Base-by-base conservation (phyloP, 148 eudicot species). In the Chenopodium berlandieri region DNA sequence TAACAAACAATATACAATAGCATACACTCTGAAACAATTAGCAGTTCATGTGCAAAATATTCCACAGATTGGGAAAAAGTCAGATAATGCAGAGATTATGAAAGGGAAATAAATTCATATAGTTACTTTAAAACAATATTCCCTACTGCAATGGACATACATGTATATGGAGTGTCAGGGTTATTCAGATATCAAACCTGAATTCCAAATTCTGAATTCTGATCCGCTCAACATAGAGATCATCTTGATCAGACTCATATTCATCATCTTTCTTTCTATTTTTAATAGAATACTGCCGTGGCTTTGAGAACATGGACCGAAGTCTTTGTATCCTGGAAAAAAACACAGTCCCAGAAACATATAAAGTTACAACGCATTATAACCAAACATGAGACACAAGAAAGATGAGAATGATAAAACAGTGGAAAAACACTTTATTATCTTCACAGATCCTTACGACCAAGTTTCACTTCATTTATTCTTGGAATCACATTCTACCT, bases 121-220 rank as follows among this genome's bases (percentile, higher is more conserved):
- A 8, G 13, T 37, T 1, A 71, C 72, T 71, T 19, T 25, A 11
- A 40, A 70, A 71, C 20, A 40, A 32, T 23, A 12, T 6, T 70
- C n/a, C 37, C 11, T 2, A 56, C 1, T 17, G 37, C 48, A 74
- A 73, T 50, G 52, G 19, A 64, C 31, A 71, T 40, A 54, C 75
- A 40, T 11, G 37, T 30, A 50, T 1, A 74, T 73, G 52, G 47
- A 34, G 78, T 4, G 66, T 78, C 64, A 86, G 65, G 58, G 23
- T 30, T 64, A 71, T 71, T 67, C 37, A 64, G 77, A n/a, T 62
- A 70, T 30, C 44, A 78, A 66, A 92, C 97, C 99, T 94, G 82
- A 95, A 79, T 48, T 91, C 93, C 94, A 96, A 86, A 79, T 90
- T 96, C 81, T 96, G 93, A 62, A 96, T 89, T 75, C 95, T 94